phyloP scores from a whole-genome alignment of 495 filamentous ascomycete genomes.

The Aspergillus indologenus region DNA sequence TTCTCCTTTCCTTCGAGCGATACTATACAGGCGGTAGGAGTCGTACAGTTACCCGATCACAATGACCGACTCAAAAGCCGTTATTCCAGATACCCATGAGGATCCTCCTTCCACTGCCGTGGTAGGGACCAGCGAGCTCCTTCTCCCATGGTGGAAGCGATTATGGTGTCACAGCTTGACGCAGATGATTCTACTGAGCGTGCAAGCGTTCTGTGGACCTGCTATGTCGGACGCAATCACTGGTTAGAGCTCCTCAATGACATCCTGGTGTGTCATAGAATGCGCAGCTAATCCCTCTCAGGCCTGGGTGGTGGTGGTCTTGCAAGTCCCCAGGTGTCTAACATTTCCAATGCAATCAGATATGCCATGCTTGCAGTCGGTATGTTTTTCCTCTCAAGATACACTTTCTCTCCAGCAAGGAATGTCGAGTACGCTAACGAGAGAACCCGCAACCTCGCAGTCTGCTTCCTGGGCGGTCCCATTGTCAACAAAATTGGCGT shows the following conservation, averaged over 20 bases:
- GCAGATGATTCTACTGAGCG: slow-evolving; percentile 30
- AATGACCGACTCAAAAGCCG: slow-evolving; percentile 20
- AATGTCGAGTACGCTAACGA: not conserved
- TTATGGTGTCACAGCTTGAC: slow-evolving; percentile 33
- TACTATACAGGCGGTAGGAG: not conserved
- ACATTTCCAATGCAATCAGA: slow-evolving; percentile 27
- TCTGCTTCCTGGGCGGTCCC: slow-evolving; percentile 29
- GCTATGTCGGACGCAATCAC: slow-evolving; percentile 28
- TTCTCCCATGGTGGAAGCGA: slow-evolving; percentile 26
- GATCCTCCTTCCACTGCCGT: not conserved
- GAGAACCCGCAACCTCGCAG: not conserved
- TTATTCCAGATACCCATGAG: slow-evolving; percentile 2
- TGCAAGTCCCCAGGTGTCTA: slow-evolving; percentile 26
- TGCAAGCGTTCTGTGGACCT: slow-evolving; percentile 20
- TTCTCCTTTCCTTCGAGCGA: not conserved
- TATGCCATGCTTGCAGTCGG: slow-evolving; percentile 28
- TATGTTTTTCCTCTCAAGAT: no score
- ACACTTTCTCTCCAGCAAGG: no score
- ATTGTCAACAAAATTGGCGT: slow-evolving; percentile 33
- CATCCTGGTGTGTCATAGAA: not conserved
- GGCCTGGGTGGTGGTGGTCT: slow-evolving; percentile 34
- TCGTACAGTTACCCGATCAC: not conserved
- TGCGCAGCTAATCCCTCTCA: slow-evolving; percentile 11
- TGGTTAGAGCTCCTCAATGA: slow-evolving; percentile 14
- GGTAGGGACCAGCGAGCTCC: slow-evolving; percentile 13